These are phyloP conservation scores for Senna tora DNA, from an alignment of 306 rosid species.

Conservation along the genomic window DNA sequence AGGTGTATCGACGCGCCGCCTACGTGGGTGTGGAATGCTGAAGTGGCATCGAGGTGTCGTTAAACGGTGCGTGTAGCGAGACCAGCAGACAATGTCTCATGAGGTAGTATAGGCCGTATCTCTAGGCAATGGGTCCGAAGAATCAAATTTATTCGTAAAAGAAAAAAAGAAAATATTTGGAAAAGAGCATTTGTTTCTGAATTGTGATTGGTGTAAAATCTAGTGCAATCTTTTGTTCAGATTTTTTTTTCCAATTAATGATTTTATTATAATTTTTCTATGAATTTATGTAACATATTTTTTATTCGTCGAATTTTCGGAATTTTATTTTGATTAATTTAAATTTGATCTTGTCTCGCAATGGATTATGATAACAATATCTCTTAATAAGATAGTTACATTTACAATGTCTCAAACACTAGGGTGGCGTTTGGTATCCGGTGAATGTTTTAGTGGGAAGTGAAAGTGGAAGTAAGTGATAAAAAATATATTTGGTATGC, in stretches of 20 bases:
- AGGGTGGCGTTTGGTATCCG: too few species aligned
- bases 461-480: too few species aligned
- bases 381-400: too few species aligned
- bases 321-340: too few species aligned
- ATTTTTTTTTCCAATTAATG: not conserved
- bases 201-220: conserved; percentile 11
- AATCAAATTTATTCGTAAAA: not conserved
- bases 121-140: conserved; percentile 35
- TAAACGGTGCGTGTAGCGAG: conserved; percentile 23
- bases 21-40: conserved; percentile 68
- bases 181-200: not conserved
- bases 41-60: conserved; percentile 27
- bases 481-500: too few species aligned
- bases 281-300: too few species aligned
- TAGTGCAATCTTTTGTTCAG: conserved; percentile 15
- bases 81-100: conserved; percentile 38
- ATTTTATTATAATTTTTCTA: too few species aligned
- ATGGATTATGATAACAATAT: too few species aligned
- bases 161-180: not conserved
- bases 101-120: conserved; percentile 37
- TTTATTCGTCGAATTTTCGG: too few species aligned
- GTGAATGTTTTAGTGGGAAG: too few species aligned
- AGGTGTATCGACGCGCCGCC: conserved; percentile 67
- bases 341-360: too few species aligned
- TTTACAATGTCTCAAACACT: too few species aligned